phyloP scores from a whole-genome alignment of 2,329 filamentous ascomycete genomes.

The Orbilia quercus region DNA sequence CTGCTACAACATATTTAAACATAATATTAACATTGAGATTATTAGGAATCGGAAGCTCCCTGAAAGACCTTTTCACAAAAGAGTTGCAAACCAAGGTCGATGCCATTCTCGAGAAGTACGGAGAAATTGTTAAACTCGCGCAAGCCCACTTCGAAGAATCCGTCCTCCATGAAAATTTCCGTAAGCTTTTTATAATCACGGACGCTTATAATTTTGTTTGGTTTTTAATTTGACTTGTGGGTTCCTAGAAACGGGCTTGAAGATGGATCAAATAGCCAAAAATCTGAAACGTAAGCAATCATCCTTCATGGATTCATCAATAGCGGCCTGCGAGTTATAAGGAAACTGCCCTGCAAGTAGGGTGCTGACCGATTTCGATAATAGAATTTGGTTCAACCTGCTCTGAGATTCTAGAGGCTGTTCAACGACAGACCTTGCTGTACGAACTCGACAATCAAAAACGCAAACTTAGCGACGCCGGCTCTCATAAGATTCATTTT shows the following conservation, averaged over 20 bases:
- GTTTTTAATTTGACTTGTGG: background rate
- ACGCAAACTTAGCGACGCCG: slow-evolving; percentile 3
- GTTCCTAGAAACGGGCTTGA: slow-evolving; percentile 21
- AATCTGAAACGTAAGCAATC: slow-evolving; percentile 19
- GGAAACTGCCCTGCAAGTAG: too few species aligned
- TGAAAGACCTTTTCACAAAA: slow-evolving; percentile 40
- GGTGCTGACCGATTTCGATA: background rate
- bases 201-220: too few species aligned
- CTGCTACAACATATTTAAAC: background rate
- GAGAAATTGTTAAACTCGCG: slow-evolving; percentile 11
- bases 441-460: slow-evolving; percentile 27
- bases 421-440: slow-evolving; percentile 17
- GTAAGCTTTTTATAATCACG: slow-evolving; percentile 2
- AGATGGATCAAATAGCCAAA: slow-evolving; percentile 14
- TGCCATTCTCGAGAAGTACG: slow-evolving; percentile 22
- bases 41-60: slow-evolving; percentile 15
- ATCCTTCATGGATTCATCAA: too few species aligned
- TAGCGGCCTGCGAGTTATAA: too few species aligned
- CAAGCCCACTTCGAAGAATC: slow-evolving; percentile 43
- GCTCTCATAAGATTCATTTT: slow-evolving; percentile 21
- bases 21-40: background rate
- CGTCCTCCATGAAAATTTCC: slow-evolving; percentile 21
- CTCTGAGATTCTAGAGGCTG: slow-evolving; percentile 18
- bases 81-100: slow-evolving; percentile 34
- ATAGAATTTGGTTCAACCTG: slow-evolving; percentile 18